Evolutionary conservation across 208 protist genomes (phyloP).

Genomic region (Acanthamoeba lenticulata): DNA sequence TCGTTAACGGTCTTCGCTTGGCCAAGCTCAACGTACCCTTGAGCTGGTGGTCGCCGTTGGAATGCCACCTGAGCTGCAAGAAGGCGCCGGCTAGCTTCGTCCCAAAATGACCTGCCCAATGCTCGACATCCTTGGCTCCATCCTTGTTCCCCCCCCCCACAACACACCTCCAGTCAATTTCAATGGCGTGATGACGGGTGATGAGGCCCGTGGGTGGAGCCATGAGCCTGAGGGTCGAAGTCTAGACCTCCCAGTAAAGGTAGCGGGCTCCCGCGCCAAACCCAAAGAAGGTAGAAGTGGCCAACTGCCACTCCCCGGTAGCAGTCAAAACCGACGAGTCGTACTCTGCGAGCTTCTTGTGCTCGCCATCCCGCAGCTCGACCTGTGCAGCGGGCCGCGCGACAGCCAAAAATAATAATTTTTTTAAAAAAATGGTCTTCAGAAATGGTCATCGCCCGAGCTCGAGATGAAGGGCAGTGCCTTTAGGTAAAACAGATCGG

Average conservation of each 20-base stretch:
- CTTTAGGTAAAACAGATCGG: conserved; percentile 57
- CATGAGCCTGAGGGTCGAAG: too few species aligned
- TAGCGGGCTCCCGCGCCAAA: conserved; percentile 17
- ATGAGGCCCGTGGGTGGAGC: too few species aligned
- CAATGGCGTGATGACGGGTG: too few species aligned
- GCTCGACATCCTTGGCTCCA: conserved; percentile 62
- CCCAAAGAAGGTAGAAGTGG: conserved; percentile 1
- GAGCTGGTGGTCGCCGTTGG: not conserved
- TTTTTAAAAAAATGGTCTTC: not conserved
- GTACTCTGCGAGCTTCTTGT: not conserved
- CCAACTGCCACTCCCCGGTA: not conserved
- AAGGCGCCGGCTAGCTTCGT: conserved; percentile 45
- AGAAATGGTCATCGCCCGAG: not conserved
- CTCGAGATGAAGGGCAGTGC: not conserved
- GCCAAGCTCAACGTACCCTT: not conserved
- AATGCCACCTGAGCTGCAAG: not conserved
- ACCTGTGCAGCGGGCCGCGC: conserved; percentile 35
- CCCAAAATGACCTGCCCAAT: conserved; percentile 68
- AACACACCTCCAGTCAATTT: too few species aligned
- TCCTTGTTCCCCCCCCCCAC: not conserved
- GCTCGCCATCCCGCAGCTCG: conserved; percentile 1
- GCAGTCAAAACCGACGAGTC: not conserved
- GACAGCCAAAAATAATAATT: too few species aligned
- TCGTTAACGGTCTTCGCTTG: too few species aligned
- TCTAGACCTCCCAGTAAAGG: conserved; percentile 36